Evolutionary conservation across 768 basidiomycete genomes (phyloP), one percentile per base, ranked within the genome.

Genomic region (Boletellus sp.): DNA sequence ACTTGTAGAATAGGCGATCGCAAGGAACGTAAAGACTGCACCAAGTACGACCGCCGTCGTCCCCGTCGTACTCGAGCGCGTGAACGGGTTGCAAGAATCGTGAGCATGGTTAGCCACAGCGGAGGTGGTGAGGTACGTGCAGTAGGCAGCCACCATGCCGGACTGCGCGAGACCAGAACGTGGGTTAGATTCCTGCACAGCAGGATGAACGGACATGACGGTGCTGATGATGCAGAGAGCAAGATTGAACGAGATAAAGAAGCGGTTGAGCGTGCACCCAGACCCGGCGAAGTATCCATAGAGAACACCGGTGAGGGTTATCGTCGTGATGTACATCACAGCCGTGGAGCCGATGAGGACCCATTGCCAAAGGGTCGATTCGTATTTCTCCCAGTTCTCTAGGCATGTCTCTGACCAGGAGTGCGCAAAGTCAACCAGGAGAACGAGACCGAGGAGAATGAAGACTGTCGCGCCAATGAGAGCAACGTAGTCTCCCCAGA

Each of bases 371-470:
- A 94, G 69, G 57, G 86, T 88, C 10, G 93, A 94, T 39, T 81
- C 79, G 2, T 81, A 83, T 51, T 83, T 81, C 67, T 97, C 95
- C 94, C 93, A 97, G 47, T 93, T 92, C 56, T 95, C 87, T 45
- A 97, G 79, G 66, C 95, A 98, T 6, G 84, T 94, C 70, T 99
- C 96, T 15, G 93, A 92, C 94, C 94, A 98, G 6, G 91, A 88
- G 66, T 99, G 96, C 2, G 96, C 96, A 62, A 98, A 98, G 74
- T 99, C 96, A 69, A 99, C 88, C 50, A 99, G 84, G 38, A 99
- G 85, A 50, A 99, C 91, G 24, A 99, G 85, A 41, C 96, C 96
- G 55, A 99, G 86, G 31, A 98, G 84, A 65, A 99, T 97, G 74
- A 99, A 99, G 52, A 94, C 66, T 6, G 88, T 91, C 1, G 95